Conservation (phyloP, 208 protist genomes). For the Acanthamoeba castellanii region DNA sequence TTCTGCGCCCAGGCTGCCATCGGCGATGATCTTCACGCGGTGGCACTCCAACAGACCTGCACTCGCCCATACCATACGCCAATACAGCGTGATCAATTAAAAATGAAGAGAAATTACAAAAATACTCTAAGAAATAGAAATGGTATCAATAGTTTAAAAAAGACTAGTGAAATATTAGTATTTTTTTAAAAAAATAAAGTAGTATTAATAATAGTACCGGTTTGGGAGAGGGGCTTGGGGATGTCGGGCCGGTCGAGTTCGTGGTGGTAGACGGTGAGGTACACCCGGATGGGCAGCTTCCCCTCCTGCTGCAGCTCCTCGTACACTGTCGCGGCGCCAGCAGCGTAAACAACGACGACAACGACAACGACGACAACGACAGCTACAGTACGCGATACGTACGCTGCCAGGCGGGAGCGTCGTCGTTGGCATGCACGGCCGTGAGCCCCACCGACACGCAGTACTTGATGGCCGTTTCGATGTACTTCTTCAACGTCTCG, state of each 20-base stretch:
- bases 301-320: constrained; percentile 82
- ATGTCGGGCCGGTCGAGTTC: constrained; percentile 84
- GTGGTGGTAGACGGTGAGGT: constrained; percentile 87
- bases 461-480: not conserved
- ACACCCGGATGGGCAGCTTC: constrained; percentile 87
- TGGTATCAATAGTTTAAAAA: constrained; percentile 28
- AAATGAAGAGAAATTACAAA: too few relatives aligned
- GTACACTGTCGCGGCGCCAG: constrained; percentile 73
- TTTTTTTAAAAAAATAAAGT: not conserved
- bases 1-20: constrained; percentile 88
- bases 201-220: not conserved
- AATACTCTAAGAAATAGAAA: not conserved
- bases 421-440: not conserved
- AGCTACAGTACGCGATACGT: not conserved
- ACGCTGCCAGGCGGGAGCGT: constrained; percentile 18
- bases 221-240: constrained; percentile 19
- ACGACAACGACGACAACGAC: not conserved
- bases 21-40: constrained; percentile 88
- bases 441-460: not conserved
- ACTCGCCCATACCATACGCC: too few relatives aligned
- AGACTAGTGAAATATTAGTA: too few relatives aligned
- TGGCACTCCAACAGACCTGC: constrained; percentile 85
- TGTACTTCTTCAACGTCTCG: not conserved
- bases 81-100: too few relatives aligned
- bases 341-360: constrained; percentile 13